Evolutionary conservation across 257 asterid species (phyloP).

Genomic region (Solanum peruvianum): DNA sequence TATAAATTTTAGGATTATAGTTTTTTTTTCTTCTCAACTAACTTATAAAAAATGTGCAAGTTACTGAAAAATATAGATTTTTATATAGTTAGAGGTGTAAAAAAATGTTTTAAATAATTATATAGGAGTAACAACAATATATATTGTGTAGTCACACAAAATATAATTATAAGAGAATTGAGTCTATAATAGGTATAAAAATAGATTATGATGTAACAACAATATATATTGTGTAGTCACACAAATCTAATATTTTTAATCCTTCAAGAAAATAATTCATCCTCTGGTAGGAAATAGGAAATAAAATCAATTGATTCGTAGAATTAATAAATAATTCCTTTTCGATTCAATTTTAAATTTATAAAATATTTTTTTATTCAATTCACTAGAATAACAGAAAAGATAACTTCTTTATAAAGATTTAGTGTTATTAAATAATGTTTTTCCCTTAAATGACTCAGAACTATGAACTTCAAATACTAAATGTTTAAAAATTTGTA

Average conservation of each 20-base stretch:
- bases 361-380: no score
- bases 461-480: neutral
- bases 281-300: neutral
- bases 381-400: neutral
- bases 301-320: neutral
- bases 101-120: neutral
- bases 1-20: neutral
- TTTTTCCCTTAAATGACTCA: neutral
- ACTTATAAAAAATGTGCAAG: neutral
- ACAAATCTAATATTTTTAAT: neutral
- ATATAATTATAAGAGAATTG: neutral
- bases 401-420: neutral
- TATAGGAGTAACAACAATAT: neutral
- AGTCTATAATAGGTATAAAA: neutral
- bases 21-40: neutral
- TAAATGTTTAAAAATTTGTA: neutral
- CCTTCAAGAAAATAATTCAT: neutral
- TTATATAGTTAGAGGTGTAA: neutral
- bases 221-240: no score
- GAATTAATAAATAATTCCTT: neutral
- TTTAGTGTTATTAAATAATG: no score
- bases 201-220: neutral
- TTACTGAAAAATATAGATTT: neutral
- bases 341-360: neutral
- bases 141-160: neutral